Evolutionary conservation across 768 basidiomycete genomes (phyloP).

Genomic region (Crepidotus variabilis): DNA sequence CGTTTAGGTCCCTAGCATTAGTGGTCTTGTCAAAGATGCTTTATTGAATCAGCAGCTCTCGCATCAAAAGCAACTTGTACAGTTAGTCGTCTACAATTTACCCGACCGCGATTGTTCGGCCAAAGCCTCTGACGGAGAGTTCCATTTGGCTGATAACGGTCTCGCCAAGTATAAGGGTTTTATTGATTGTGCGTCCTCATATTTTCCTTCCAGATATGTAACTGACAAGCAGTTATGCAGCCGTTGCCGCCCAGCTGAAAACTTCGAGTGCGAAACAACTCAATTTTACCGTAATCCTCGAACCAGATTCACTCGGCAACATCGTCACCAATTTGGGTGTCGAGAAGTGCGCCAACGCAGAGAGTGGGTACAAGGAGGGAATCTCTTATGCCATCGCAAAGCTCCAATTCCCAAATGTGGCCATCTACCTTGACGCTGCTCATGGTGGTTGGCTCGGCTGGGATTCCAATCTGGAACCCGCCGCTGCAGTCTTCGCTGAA

Average conservation of each 20-base stretch:
- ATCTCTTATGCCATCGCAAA: conserved; percentile 24
- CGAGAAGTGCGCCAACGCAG: conserved; percentile 27
- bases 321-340: conserved; percentile 25
- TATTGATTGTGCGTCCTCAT: conserved; percentile 18
- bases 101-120: conserved; percentile 65
- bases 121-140: conserved; percentile 55
- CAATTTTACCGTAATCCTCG: conserved; percentile 24
- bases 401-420: conserved; percentile 23
- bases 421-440: conserved; percentile 28
- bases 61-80: conserved; percentile 42
- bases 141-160: conserved; percentile 23
- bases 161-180: conserved; percentile 26
- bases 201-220: background rate
- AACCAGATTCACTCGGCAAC: conserved; percentile 31
- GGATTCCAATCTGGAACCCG: conserved; percentile 24
- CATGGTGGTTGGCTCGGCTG: conserved; percentile 33
- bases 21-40: conserved; percentile 26
- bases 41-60: conserved; percentile 33
- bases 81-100: conserved; percentile 50
- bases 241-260: conserved; percentile 14
- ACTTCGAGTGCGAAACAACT: conserved; percentile 17
- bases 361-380: conserved; percentile 21
- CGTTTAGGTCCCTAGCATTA: background rate
- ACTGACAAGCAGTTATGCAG: conserved; percentile 1
- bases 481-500: conserved; percentile 25